Conservation (phyloP, 371 early-diverging fungal genomes). For the Mucor racemosus region DNA sequence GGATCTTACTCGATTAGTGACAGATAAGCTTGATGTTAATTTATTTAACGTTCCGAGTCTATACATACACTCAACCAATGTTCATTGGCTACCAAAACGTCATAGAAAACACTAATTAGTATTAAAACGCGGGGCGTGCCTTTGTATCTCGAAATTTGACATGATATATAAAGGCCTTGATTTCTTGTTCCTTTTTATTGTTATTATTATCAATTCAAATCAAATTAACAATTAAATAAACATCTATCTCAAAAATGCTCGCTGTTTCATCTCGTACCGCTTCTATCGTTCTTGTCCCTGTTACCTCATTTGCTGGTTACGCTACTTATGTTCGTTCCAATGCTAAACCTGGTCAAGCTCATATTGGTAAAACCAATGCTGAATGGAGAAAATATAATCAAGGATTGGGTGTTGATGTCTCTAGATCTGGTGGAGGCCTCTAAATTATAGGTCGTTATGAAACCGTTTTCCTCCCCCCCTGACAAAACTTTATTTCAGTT, state of each 20-base stretch:
- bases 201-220: not conserved
- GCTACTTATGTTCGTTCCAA: constrained; percentile 49
- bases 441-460: constrained; percentile 22
- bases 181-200: not conserved
- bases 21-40: constrained; percentile 7
- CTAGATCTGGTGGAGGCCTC: constrained; percentile 53
- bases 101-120: not conserved
- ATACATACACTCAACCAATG: no score
- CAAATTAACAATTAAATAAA: not conserved
- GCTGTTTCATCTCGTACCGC: constrained; percentile 42
- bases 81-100: constrained; percentile 6
- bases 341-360: constrained; percentile 42
- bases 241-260: constrained; percentile 18
- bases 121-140: not conserved
- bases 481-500: no score
- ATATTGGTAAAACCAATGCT: constrained; percentile 15
- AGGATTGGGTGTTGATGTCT: constrained; percentile 53
- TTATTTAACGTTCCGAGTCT: not conserved
- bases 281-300: constrained; percentile 42
- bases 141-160: constrained; percentile 2
- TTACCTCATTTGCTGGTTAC: constrained; percentile 47
- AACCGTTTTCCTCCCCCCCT: no score
- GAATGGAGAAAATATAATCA: constrained; percentile 51
- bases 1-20: constrained; percentile 2
- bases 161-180: constrained; percentile 9